phyloP scores from a whole-genome alignment of 345 rosid genomes.

The Pugionium dolabratum region DNA sequence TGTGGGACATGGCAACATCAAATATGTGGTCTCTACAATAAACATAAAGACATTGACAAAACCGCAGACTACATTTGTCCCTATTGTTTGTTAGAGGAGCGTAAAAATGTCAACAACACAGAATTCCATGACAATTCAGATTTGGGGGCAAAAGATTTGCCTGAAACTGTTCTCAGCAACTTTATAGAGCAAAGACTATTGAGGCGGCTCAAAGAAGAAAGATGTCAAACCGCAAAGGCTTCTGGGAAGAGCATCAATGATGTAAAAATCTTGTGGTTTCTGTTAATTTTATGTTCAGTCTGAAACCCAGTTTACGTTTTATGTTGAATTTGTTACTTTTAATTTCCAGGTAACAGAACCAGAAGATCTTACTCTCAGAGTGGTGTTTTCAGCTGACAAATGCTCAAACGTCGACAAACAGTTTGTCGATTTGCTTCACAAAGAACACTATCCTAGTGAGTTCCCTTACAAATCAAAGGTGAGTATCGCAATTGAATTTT shows the following conservation, averaged over 20 bases:
- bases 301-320: neutral
- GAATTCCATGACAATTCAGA: constrained; percentile 21
- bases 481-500: constrained; percentile 10
- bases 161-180: constrained; percentile 53
- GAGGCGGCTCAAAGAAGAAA: constrained; percentile 50
- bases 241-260: constrained; percentile 47
- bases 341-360: constrained; percentile 50
- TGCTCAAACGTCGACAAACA: constrained; percentile 45
- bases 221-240: constrained; percentile 48
- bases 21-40: constrained; percentile 65
- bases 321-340: constrained; percentile 17
- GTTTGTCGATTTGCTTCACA: constrained; percentile 40
- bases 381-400: constrained; percentile 51
- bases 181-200: constrained; percentile 54
- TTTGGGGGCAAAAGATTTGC: constrained; percentile 58
- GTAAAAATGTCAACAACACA: constrained; percentile 31
- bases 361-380: constrained; percentile 54
- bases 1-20: constrained; percentile 64
- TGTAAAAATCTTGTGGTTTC: constrained; percentile 37
- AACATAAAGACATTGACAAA: constrained; percentile 42
- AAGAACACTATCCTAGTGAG: constrained; percentile 49
- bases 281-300: neutral
- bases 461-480: constrained; percentile 68
- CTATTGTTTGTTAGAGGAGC: constrained; percentile 51
- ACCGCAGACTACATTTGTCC: constrained; percentile 52